Conservation (phyloP, 2,329 filamentous ascomycete species). For the Curvularia sp. region DNA sequence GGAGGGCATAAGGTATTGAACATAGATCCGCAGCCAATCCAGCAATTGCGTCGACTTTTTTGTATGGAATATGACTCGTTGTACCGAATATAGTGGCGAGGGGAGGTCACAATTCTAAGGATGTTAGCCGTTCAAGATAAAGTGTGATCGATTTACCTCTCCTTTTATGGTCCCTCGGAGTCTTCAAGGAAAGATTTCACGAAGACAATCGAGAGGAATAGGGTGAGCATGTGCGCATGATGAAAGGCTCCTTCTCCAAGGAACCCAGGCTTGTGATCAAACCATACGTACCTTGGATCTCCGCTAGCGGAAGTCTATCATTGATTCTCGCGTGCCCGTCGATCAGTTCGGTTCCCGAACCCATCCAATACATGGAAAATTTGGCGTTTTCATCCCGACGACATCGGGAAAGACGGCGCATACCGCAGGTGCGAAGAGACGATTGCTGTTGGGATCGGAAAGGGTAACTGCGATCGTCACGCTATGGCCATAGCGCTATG, state of each 20-base stretch:
- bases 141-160: not conserved
- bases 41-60: not conserved
- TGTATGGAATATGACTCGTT: not conserved
- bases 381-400: not conserved
- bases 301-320: not conserved
- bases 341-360: not conserved
- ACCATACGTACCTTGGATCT: not conserved
- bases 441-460: not conserved
- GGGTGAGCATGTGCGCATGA: not conserved
- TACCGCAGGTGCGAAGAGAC: not conserved
- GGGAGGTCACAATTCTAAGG: not conserved
- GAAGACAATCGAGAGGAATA: not conserved
- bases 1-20: not conserved
- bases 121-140: not conserved
- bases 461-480: not conserved
- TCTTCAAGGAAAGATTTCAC: not conserved
- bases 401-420: not conserved
- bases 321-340: not conserved
- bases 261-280: not conserved
- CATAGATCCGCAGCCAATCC: not conserved
- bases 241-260: not conserved
- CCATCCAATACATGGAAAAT: not conserved
- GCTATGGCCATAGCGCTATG: not conserved
- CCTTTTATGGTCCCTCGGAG: not conserved
- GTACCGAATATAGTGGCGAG: not conserved